phyloP scores from a whole-genome alignment of 352 stramenopile species.

The Aphanomyces astaci region DNA sequence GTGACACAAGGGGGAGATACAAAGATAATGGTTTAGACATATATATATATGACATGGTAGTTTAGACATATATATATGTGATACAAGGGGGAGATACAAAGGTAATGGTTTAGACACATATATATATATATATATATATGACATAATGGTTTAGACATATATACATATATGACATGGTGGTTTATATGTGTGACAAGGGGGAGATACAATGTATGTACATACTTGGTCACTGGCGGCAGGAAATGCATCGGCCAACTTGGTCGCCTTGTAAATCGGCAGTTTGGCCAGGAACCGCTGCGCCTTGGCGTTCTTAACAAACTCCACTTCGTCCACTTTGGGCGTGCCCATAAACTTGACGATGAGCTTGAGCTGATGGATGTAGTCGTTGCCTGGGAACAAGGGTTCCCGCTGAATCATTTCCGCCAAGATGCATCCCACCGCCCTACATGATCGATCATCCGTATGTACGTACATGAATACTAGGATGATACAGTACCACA shows the following conservation, averaged over 20 bases:
- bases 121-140: too few species aligned
- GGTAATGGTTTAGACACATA: too few species aligned
- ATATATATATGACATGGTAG: too few species aligned
- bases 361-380: constrained; percentile 76
- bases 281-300: constrained; percentile 31
- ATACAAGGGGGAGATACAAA: too few species aligned
- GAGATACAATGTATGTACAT: neutral
- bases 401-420: constrained; percentile 95
- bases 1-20: too few species aligned
- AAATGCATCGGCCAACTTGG: constrained; percentile 60
- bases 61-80: too few species aligned
- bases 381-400: constrained; percentile 88
- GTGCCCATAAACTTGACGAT: constrained; percentile 66
- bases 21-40: too few species aligned
- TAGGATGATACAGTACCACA: constrained; percentile 48
- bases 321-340: constrained; percentile 66
- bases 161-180: too few species aligned
- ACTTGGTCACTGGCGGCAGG: constrained; percentile 24
- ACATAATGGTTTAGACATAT: too few species aligned
- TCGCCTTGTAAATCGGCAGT: constrained; percentile 61
- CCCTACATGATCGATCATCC: constrained; percentile 39
- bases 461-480: neutral
- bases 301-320: constrained; percentile 28
- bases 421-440: constrained; percentile 97
- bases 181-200: too few species aligned